A percentile compares a stretch with the other conserved stretches of the same genome.
Conservation (phyloP, 306 rosid species). For the Lotus japonicus region DNA sequence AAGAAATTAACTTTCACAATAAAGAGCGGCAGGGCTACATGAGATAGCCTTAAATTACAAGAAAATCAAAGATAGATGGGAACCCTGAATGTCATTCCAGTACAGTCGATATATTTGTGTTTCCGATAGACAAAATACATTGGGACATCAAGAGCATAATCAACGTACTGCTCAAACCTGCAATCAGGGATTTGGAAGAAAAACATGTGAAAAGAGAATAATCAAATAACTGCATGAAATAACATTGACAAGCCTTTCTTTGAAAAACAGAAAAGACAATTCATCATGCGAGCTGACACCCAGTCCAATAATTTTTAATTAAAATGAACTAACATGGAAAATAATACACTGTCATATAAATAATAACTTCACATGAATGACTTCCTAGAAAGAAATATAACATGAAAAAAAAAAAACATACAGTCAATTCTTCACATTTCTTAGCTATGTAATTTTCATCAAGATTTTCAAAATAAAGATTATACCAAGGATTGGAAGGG, state of each 20-base stretch:
- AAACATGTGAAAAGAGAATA: neutral
- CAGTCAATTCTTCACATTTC: neutral
- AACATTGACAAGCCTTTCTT: neutral
- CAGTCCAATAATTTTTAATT: neutral
- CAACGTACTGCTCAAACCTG: slow-evolving; percentile 96
- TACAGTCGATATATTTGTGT: slow-evolving; percentile 71
- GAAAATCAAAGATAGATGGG: slow-evolving; percentile 36
- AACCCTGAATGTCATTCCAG: slow-evolving; percentile 98
- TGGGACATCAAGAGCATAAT: slow-evolving; percentile 96
- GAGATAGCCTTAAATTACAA: slow-evolving; percentile 26
- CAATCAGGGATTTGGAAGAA: slow-evolving; percentile 17
- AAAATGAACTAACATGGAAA: neutral
- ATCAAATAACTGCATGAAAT: slow-evolving; percentile 18
- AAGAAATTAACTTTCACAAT: neutral
- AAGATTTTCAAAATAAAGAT: no score
- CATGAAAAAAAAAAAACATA: neutral
- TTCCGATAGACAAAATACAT: slow-evolving; percentile 91
- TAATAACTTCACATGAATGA: neutral
- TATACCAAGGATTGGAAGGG: no score
- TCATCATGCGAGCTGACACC: neutral
- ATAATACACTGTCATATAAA: neutral
- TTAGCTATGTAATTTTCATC: neutral
- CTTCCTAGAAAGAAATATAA: neutral
- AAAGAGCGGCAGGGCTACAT: slow-evolving; percentile 1
- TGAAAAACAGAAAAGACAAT: neutral